Conservation (phyloP, 257 asterid genomes). For the Rauvolfia tetraphylla region DNA sequence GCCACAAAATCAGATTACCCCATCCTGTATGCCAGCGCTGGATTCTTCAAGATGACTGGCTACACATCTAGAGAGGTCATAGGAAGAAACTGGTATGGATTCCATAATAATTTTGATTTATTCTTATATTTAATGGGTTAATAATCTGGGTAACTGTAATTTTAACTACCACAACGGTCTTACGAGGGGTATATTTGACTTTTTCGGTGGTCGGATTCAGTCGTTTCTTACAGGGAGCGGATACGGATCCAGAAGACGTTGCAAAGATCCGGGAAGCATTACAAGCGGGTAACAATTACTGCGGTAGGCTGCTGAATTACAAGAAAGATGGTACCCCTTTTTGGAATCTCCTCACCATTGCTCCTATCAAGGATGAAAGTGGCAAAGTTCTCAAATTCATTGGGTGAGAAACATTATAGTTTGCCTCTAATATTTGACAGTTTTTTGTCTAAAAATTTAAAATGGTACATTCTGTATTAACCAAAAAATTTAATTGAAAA, state of each 20-base stretch:
- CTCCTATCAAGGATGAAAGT: constrained; percentile 89
- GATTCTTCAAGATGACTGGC: constrained; percentile 97
- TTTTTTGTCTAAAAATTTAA: too few species aligned
- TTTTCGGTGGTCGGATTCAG: constrained; percentile 35
- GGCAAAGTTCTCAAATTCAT: constrained; percentile 87
- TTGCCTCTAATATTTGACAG: too few species aligned
- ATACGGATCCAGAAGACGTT: constrained; percentile 78
- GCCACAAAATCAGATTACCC: constrained; percentile 85
- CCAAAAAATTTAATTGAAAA: too few species aligned
- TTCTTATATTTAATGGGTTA: not conserved
- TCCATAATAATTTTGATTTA: not conserved
- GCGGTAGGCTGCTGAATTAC: constrained; percentile 91
- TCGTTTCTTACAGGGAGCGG: constrained; percentile 88
- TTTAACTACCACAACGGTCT: not conserved
- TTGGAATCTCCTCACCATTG: constrained; percentile 93
- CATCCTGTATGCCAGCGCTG: constrained; percentile 95
- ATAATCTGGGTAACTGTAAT: not conserved
- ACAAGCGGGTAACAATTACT: constrained; percentile 53
- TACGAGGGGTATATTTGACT: not conserved
- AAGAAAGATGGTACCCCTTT: constrained; percentile 95
- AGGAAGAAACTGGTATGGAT: constrained; percentile 70
- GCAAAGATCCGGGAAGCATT: constrained; percentile 79
- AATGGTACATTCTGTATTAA: too few species aligned
- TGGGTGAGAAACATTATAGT: constrained; percentile 60
- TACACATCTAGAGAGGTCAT: constrained; percentile 85